Evolutionary conservation across 148 eudicot genomes (phyloP).

Genomic region (Camellia japonica): DNA sequence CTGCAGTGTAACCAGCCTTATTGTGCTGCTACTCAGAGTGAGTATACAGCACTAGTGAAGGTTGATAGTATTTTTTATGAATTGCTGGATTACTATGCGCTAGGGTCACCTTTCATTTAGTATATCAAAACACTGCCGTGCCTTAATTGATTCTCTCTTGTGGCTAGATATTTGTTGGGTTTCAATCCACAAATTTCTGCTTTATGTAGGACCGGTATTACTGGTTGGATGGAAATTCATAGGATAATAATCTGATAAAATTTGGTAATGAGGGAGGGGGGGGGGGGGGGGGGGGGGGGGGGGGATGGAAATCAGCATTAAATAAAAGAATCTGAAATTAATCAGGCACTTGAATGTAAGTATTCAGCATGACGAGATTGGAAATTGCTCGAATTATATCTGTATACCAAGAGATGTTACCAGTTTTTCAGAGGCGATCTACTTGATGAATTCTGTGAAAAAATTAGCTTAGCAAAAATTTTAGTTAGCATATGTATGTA

Average conservation of each 20-base stretch:
- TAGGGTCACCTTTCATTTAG: too few species aligned
- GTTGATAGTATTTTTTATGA: too few species aligned
- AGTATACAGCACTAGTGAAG: neutral
- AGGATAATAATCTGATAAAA: neutral
- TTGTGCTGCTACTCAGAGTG: neutral
- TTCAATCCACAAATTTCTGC: neutral
- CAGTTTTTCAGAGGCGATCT: neutral
- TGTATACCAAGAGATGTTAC: neutral
- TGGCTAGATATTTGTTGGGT: neutral
- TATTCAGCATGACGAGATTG: too few species aligned
- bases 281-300: too few species aligned
- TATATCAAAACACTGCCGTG: too few species aligned
- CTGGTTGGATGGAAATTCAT: neutral
- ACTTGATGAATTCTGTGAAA: neutral
- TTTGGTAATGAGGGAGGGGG: neutral
- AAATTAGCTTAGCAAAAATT: neutral
- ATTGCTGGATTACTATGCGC: too few species aligned
- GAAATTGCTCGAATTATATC: too few species aligned
- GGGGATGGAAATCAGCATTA: too few species aligned
- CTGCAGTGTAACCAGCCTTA: constrained; percentile 18
- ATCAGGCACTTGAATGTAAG: neutral
- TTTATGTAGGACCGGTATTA: neutral
- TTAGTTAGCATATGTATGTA: neutral
- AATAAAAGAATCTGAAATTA: neutral
- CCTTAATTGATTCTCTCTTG: neutral